Evolutionary conservation across 78 protist species (phyloP).

Genomic region (Planoprotostelium fungivorum): DNA sequence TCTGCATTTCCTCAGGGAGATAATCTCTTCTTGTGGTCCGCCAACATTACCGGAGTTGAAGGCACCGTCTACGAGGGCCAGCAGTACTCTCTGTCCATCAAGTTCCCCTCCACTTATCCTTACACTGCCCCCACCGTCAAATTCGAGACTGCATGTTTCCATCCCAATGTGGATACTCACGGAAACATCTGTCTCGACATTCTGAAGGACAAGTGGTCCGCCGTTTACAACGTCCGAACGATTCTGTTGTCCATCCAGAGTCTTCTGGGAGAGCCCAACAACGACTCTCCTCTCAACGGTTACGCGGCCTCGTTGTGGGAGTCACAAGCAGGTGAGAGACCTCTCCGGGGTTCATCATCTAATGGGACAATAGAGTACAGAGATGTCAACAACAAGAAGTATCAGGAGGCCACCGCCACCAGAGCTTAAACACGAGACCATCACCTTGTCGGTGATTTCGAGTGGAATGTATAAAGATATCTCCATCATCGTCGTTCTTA

Average conservation of each 20-base stretch:
- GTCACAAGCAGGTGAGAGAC: slow-evolving; percentile 44
- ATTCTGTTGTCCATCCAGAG: slow-evolving; percentile 79
- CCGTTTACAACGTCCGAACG: slow-evolving; percentile 76
- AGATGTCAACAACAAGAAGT: slow-evolving; percentile 39
- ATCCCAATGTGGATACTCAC: slow-evolving; percentile 84
- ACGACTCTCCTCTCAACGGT: slow-evolving; percentile 85
- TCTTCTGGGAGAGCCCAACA: slow-evolving; percentile 90
- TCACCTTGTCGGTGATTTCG: no score
- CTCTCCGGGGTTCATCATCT: not conserved
- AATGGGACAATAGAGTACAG: slow-evolving; percentile 15
- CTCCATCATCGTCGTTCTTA: no score
- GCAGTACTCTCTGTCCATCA: slow-evolving; percentile 65
- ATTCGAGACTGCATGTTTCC: slow-evolving; percentile 86
- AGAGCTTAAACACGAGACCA: no score
- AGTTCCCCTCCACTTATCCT: slow-evolving; percentile 81
- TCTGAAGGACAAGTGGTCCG: slow-evolving; percentile 92
- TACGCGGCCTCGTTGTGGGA: slow-evolving; percentile 89
- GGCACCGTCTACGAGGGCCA: slow-evolving; percentile 85
- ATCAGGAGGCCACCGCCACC: slow-evolving; percentile 48
- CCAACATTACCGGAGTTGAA: slow-evolving; percentile 66
- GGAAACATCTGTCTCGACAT: slow-evolving; percentile 92
- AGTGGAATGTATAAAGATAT: no score
- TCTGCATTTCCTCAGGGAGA: slow-evolving; percentile 79
- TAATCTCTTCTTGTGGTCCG: slow-evolving; percentile 80
- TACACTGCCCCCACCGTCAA: slow-evolving; percentile 82